Evolutionary conservation across 1,284 basidiomycete genomes (phyloP), one percentile per base, ranked within the genome.

Genomic region (Phaffia rhodozyma): DNA sequence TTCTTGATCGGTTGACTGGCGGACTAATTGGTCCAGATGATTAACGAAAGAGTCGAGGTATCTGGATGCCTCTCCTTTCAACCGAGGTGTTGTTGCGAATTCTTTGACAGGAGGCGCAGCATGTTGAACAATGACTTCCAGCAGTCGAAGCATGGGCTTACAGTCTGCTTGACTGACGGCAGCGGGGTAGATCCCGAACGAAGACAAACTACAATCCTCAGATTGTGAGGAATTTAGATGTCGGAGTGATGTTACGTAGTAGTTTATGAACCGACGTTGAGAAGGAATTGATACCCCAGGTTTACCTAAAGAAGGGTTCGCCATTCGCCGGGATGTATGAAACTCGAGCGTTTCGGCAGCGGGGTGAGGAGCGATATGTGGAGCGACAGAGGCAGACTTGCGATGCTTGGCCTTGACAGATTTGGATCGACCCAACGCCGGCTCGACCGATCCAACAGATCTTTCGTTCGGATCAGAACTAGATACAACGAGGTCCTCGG

Each of bases 81-180:
- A 47, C 27, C 55, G 60, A 6, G 63, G 63, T n/a, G 63, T 65
- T 29, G 58, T 55, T 16, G 38, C 38, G 16, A 43, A 43, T 11
- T 43, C 38, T 43, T 43, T 43, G 38, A 43, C 38, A 43, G 38
- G 38, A 43, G 38, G 38, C 38, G 38, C 38, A 2, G 38, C 38
- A 43, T 43, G 38, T 43, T 43, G 38, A 32, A 65, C 38, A 21
- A 59, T 47, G 54, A 65, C 55, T 27, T 57, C 58, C 18, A 57
- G 51, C 27, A 65, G 48, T 16, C 54, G 59, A 9, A 65, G 54
- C 59, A 65, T 60, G 5, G 59, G 62, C 29, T 63, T 63, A 11
- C 25, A 43, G 11, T n/a, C 32, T 25, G 55, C 50, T 27, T 51
- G 38, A 43, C 38, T 49, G 11, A 53, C 30, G 4, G 29, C 21